Conservation (phyloP, 352 stramenopile genomes). For the Pythium scleroteichum region DNA sequence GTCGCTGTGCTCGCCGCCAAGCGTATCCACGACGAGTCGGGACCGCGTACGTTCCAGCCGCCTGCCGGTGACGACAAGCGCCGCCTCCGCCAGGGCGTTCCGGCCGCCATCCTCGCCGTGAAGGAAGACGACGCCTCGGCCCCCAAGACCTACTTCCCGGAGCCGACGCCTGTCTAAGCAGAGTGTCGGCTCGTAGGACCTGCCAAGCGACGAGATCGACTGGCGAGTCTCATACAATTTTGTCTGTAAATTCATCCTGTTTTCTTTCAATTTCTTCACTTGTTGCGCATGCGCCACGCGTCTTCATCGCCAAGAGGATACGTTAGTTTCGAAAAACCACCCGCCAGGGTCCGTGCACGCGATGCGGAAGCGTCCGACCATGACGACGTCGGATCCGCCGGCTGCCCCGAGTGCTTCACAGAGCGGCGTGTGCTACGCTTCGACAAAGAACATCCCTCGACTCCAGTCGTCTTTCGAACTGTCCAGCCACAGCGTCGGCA, state of each 20-base stretch:
- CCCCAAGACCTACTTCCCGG: not conserved
- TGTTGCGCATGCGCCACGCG: not conserved
- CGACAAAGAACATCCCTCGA: not conserved
- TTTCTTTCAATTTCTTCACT: not conserved
- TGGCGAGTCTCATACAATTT: not conserved
- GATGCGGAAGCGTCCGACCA: conserved; percentile 6
- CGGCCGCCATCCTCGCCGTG: conserved; percentile 7
- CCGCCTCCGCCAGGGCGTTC: not conserved
- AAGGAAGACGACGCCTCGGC: not conserved
- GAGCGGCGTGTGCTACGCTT: conserved; percentile 6
- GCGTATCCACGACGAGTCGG: not conserved
- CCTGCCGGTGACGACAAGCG: not conserved
- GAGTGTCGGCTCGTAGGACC: not conserved
- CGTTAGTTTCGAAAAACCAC: not conserved
- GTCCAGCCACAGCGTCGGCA: conserved; percentile 1
- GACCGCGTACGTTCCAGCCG: not conserved
- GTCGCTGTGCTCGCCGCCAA: not conserved
- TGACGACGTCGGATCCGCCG: not conserved
- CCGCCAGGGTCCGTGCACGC: not conserved
- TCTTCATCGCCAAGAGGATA: conserved; percentile 7
- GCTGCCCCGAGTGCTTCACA: not conserved
- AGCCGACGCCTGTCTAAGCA: not conserved
- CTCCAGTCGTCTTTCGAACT: conserved; percentile 5
- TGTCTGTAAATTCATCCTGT: not conserved
- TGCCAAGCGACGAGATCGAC: not conserved